phyloP scores from a whole-genome alignment of 208 protist genomes.

The Spironucleus salmonicida region DNA sequence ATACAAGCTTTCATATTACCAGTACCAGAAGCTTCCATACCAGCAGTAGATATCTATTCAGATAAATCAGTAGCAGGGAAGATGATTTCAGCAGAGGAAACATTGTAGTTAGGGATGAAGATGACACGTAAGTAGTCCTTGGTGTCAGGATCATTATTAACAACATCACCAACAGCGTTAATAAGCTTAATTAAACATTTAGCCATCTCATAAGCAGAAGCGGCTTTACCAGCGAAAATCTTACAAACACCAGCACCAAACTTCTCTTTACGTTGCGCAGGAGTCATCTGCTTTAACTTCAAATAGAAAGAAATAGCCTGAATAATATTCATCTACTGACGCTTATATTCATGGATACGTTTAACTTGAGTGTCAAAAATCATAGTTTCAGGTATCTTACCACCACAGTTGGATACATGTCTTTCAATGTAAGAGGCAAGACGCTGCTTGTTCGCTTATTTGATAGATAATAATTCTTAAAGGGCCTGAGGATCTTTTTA shows the following conservation, averaged over 20 bases:
- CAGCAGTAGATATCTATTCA: slow-evolving; percentile 65
- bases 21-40: slow-evolving; percentile 55
- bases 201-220: slow-evolving; percentile 59
- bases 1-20: slow-evolving; percentile 67
- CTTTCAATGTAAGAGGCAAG: slow-evolving; percentile 51
- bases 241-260: slow-evolving; percentile 43
- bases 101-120: slow-evolving; percentile 67
- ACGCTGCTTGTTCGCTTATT: slow-evolving; percentile 49
- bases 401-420: slow-evolving; percentile 31
- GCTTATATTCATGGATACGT: slow-evolving; percentile 73
- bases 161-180: slow-evolving; percentile 55
- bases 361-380: slow-evolving; percentile 62
- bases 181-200: slow-evolving; percentile 68
- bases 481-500: slow-evolving; percentile 40
- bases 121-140: slow-evolving; percentile 56
- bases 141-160: slow-evolving; percentile 56
- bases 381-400: slow-evolving; percentile 47
- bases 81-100: slow-evolving; percentile 61
- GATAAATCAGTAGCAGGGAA: slow-evolving; percentile 62
- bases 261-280: slow-evolving; percentile 27
- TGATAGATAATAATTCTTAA: slow-evolving; percentile 14
- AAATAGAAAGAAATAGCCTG: slow-evolving; percentile 52
- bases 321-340: slow-evolving; percentile 64
- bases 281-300: slow-evolving; percentile 47
- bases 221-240: slow-evolving; percentile 65